Conservation (phyloP, 2,329 filamentous ascomycete species). For the Claviceps pazoutovae region DNA sequence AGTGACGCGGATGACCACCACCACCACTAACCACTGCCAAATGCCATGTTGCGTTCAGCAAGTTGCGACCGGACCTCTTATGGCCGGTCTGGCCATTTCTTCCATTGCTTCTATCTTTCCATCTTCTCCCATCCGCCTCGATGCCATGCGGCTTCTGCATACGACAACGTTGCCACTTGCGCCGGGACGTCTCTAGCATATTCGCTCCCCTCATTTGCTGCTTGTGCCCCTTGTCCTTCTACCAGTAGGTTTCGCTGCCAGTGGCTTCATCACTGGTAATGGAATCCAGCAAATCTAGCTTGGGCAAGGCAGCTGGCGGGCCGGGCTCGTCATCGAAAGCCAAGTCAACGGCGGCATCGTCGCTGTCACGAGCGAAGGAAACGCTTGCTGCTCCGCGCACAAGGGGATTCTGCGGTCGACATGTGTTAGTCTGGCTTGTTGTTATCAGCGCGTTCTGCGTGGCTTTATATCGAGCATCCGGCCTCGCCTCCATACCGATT, state of each 20-base stretch:
- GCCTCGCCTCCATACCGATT: constrained; percentile 7
- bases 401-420: constrained; percentile 2
- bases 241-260: neutral
- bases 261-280: neutral
- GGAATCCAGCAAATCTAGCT: constrained; percentile 2
- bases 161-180: neutral
- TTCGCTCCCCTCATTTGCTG: neutral
- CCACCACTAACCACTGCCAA: neutral
- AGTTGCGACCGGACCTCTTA: neutral
- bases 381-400: neutral
- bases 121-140: neutral
- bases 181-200: neutral
- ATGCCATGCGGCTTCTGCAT: constrained; percentile 1
- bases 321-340: constrained; percentile 1
- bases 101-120: neutral
- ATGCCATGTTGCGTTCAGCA: neutral
- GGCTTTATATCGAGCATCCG: constrained; percentile 8
- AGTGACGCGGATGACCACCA: neutral
- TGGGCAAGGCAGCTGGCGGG: neutral
- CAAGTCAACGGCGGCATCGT: neutral
- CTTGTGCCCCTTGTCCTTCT: neutral
- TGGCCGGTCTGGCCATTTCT: neutral
- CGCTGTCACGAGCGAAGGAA: neutral
- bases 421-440: constrained; percentile 6
- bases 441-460: constrained; percentile 6